These are phyloP conservation scores for Aspergillus asperescens DNA, from an alignment of 495 filamentous ascomycete genomes.

Conservation along the genomic window DNA sequence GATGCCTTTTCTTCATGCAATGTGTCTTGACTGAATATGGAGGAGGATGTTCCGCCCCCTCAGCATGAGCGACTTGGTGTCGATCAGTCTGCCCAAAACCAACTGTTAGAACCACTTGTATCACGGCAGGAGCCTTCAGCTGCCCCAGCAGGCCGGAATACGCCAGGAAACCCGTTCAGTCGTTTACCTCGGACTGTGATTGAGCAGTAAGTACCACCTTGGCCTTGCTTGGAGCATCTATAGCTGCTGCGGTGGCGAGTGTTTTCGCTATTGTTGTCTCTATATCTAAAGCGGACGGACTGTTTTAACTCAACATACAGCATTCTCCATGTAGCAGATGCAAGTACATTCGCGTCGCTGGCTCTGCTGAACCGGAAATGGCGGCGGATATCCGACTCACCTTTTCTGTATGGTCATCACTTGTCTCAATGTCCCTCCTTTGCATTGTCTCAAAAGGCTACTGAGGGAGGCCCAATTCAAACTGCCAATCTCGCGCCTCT, in stretches of 20 bases:
- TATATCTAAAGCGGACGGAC: neutral
- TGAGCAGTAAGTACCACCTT: slow-evolving; percentile 22
- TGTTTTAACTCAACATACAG: slow-evolving; percentile 38
- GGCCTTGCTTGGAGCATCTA: too few relatives aligned
- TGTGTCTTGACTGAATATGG: slow-evolving; percentile 27
- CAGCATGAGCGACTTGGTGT: slow-evolving; percentile 14
- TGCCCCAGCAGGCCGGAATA: slow-evolving; percentile 7
- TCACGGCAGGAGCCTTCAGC: neutral
- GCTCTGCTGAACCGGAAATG: slow-evolving; percentile 76
- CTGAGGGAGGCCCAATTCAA: slow-evolving; percentile 34
- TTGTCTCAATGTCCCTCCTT: slow-evolving; percentile 67
- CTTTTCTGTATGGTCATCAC: slow-evolving; percentile 70
- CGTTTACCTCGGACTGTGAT: slow-evolving; percentile 28
- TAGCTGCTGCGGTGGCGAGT: neutral
- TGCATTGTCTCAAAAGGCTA: slow-evolving; percentile 46
- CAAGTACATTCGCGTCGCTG: slow-evolving; percentile 77
- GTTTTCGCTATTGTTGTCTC: neutral
- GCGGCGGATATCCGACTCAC: slow-evolving; percentile 65
- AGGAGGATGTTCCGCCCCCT: slow-evolving; percentile 22
- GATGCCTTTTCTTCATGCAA: slow-evolving; percentile 14
- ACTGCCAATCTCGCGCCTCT: slow-evolving; percentile 55
- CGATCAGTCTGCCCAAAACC: slow-evolving; percentile 5
- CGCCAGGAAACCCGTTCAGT: slow-evolving; percentile 17
- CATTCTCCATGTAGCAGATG: slow-evolving; percentile 68
- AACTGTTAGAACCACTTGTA: neutral